phyloP scores from a whole-genome alignment of 495 filamentous ascomycete species.

The Penicillium odoratum region DNA sequence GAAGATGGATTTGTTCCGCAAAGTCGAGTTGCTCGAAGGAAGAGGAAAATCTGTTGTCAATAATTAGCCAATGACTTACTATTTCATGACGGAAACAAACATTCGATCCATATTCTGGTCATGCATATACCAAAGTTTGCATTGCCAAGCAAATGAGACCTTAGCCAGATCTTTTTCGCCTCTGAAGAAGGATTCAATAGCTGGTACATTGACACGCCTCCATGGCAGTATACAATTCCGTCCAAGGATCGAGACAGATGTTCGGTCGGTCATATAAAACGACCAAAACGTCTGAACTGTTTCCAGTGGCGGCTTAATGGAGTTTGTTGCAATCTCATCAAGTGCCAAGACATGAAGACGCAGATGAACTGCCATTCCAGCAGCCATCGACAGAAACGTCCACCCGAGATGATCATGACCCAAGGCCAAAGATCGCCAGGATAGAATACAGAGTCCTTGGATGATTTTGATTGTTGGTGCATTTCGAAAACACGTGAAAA shows the following conservation, averaged over 20 bases:
- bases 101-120: conserved; percentile 18
- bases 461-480: conserved; percentile 11
- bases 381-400: conserved; percentile 14
- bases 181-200: conserved; percentile 7
- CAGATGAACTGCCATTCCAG: conserved; percentile 15
- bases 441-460: conserved; percentile 13
- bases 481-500: conserved; percentile 12
- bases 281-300: conserved; percentile 14
- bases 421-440: conserved; percentile 10
- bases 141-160: conserved; percentile 17
- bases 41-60: not conserved
- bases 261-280: conserved; percentile 15
- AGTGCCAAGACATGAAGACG: conserved; percentile 12
- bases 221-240: conserved; percentile 13
- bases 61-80: not conserved
- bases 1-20: not conserved
- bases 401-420: conserved; percentile 14
- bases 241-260: conserved; percentile 13
- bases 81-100: not conserved
- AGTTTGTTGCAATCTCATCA: conserved; percentile 5
- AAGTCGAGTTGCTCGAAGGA: not conserved
- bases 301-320: not conserved
- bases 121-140: conserved; percentile 17
- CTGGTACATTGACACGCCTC: conserved; percentile 12
- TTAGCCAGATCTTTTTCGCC: not conserved